Evolutionary conservation across 2,329 filamentous ascomycete species (phyloP).

Genomic region (Blastomyces parvus): DNA sequence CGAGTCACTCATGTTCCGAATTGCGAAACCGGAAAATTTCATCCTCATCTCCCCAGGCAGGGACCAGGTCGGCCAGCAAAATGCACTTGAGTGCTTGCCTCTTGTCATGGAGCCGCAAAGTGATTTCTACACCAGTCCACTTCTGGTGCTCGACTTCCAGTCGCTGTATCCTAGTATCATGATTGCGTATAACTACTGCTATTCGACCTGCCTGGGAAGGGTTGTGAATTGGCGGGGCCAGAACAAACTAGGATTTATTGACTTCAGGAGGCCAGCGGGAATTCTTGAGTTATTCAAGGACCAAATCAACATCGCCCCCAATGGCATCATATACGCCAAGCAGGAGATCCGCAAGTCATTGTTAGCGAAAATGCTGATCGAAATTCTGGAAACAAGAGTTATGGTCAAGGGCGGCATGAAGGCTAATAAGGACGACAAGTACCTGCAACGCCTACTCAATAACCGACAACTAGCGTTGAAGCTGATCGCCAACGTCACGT

Average conservation of each 20-base stretch:
- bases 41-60: slow-evolving; percentile 79
- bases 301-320: slow-evolving; percentile 84
- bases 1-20: slow-evolving; percentile 96
- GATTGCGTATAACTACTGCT: slow-evolving; percentile 99
- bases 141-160: slow-evolving; percentile 91
- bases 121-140: slow-evolving; percentile 80
- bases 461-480: slow-evolving; percentile 91
- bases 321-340: slow-evolving; percentile 93
- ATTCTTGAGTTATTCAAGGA: slow-evolving; percentile 71
- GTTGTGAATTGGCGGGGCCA: slow-evolving; percentile 78
- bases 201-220: slow-evolving; percentile 87
- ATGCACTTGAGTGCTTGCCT: slow-evolving; percentile 86
- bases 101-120: slow-evolving; percentile 97
- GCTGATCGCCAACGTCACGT: slow-evolving; percentile 96
- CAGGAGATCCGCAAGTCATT: slow-evolving; percentile 78
- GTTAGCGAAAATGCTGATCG: slow-evolving; percentile 89
- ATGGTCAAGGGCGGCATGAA: slow-evolving; percentile 99
- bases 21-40: slow-evolving; percentile 94
- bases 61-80: slow-evolving; percentile 87
- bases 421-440: slow-evolving; percentile 75
- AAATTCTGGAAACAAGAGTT: slow-evolving; percentile 88
- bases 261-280: slow-evolving; percentile 68
- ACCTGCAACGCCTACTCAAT: slow-evolving; percentile 76
- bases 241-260: slow-evolving; percentile 89
- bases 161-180: slow-evolving; percentile 94